These are phyloP conservation scores for Hygrophoropsis aurantiaca DNA, from an alignment of 768 basidiomycete genomes.

Conservation along the genomic window DNA sequence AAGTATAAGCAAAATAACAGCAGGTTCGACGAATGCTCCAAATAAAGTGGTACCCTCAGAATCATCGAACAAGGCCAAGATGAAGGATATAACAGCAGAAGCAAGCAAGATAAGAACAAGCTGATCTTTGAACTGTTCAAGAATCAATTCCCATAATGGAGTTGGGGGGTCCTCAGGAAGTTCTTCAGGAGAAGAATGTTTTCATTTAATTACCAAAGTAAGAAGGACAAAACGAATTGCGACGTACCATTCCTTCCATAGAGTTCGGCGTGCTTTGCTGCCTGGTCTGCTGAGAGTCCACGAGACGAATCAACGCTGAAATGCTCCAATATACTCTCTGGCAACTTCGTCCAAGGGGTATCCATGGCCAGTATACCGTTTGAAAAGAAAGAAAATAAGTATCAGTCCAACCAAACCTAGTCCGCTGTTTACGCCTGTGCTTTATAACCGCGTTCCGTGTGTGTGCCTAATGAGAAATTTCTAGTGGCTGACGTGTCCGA, in stretches of 20 bases:
- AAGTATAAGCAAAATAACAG: slow-evolving; percentile 93
- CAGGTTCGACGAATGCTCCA: slow-evolving; percentile 92
- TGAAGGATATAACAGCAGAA: slow-evolving; percentile 91
- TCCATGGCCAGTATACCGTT: slow-evolving; percentile 48
- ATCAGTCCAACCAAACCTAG: slow-evolving; percentile 1
- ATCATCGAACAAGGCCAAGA: slow-evolving; percentile 87
- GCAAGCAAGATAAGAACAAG: slow-evolving; percentile 95
- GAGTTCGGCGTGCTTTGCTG: slow-evolving; percentile 66
- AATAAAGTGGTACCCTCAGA: slow-evolving; percentile 61
- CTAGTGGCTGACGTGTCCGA: slow-evolving; percentile 11
- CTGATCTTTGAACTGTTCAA: slow-evolving; percentile 99
- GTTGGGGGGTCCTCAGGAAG: slow-evolving; percentile 91
- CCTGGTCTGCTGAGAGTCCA: slow-evolving; percentile 70
- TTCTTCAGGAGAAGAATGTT: slow-evolving; percentile 46
- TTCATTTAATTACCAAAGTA: not conserved
- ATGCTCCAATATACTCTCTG: slow-evolving; percentile 68
- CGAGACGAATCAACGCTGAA: slow-evolving; percentile 61
- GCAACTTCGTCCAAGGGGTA: slow-evolving; percentile 75
- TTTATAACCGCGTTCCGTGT: not conserved
- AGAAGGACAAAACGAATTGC: not conserved
- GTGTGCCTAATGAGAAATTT: slow-evolving; percentile 3
- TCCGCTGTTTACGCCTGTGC: not conserved
- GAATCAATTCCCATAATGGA: slow-evolving; percentile 88
- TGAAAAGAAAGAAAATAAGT: slow-evolving; percentile 6
- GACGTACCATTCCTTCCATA: slow-evolving; percentile 84